Percentiles rank a stretch among this genome's conserved stretches.
Evolutionary conservation across 176 grass and related monocot genomes (phyloP).

Genomic region (Avena atlantica): DNA sequence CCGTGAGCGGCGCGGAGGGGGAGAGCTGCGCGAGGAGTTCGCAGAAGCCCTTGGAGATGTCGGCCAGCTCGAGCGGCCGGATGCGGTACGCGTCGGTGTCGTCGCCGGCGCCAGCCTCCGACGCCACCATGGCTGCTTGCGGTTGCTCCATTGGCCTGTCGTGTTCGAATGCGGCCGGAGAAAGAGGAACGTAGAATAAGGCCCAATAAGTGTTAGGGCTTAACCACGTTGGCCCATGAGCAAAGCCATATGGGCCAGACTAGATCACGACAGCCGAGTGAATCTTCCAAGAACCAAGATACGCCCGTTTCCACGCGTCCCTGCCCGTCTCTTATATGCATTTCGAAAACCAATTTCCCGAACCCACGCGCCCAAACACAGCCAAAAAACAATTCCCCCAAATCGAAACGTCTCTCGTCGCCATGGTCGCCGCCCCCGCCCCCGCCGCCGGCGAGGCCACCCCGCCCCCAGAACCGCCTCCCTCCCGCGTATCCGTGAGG

Average conservation of each 20-base stretch:
- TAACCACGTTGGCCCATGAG: too few relatives aligned
- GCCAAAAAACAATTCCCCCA: constrained; percentile 15
- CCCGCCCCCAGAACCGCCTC: constrained; percentile 13
- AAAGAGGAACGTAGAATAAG: background rate
- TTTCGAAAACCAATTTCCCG: constrained; percentile 37
- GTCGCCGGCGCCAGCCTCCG: constrained; percentile 18
- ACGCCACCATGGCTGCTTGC: background rate
- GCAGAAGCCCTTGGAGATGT: constrained; percentile 62
- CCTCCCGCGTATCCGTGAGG: constrained; percentile 37
- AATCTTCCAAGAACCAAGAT: background rate
- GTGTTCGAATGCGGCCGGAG: background rate
- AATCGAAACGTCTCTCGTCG: constrained; percentile 21
- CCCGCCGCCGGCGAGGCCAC: constrained; percentile 44
- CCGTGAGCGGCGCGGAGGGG: constrained; percentile 45
- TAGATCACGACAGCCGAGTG: background rate
- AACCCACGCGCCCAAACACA: constrained; percentile 44
- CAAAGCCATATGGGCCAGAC: background rate
- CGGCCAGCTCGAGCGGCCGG: constrained; percentile 58
- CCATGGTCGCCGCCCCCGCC: constrained; percentile 53
- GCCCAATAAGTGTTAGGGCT: background rate
- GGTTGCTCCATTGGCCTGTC: constrained; percentile 30
- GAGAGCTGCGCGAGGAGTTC: constrained; percentile 73
- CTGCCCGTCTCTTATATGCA: too few relatives aligned
- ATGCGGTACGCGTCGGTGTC: constrained; percentile 39
- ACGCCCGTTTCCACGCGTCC: too few relatives aligned